These are phyloP conservation scores for Fusarium acutatum DNA, from an alignment of 2,329 filamentous ascomycete genomes.

Conservation along the genomic window DNA sequence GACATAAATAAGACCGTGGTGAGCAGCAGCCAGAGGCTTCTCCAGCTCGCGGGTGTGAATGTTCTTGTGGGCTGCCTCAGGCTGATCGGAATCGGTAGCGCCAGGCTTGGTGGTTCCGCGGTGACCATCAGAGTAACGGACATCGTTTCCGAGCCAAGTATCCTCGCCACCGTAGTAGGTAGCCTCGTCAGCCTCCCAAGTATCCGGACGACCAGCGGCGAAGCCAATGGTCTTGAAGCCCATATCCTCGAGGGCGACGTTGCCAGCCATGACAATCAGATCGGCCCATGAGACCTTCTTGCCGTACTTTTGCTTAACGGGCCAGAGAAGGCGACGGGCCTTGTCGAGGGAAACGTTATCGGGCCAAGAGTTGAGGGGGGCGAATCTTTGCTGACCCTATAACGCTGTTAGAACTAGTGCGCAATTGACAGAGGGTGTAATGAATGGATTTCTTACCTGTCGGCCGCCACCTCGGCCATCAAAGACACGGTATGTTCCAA, in stretches of 20 bases:
- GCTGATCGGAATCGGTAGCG: slow-evolving; percentile 20
- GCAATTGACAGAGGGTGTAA: neutral
- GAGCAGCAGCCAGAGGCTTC: slow-evolving; percentile 69
- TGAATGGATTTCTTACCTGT: slow-evolving; percentile 47
- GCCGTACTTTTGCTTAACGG: slow-evolving; percentile 86
- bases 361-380: slow-evolving; percentile 84
- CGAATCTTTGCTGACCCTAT: slow-evolving; percentile 78
- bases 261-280: slow-evolving; percentile 74
- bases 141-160: slow-evolving; percentile 78
- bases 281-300: slow-evolving; percentile 85
- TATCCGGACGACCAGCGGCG: slow-evolving; percentile 75
- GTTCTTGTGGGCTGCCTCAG: slow-evolving; percentile 40
- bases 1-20: slow-evolving; percentile 55
- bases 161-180: slow-evolving; percentile 81
- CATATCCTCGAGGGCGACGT: slow-evolving; percentile 81
- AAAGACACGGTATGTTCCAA: slow-evolving; percentile 78
- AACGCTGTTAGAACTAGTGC: neutral
- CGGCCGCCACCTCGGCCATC: slow-evolving; percentile 81
- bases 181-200: slow-evolving; percentile 79
- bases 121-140: slow-evolving; percentile 72
- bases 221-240: slow-evolving; percentile 79
- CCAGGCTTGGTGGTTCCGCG: slow-evolving; percentile 46
- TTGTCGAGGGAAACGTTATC: slow-evolving; percentile 84
- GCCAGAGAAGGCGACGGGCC: slow-evolving; percentile 79
- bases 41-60: slow-evolving; percentile 73